Conservation (phyloP, 768 basidiomycete genomes). For the Gloeopeniophorella convolvens region DNA sequence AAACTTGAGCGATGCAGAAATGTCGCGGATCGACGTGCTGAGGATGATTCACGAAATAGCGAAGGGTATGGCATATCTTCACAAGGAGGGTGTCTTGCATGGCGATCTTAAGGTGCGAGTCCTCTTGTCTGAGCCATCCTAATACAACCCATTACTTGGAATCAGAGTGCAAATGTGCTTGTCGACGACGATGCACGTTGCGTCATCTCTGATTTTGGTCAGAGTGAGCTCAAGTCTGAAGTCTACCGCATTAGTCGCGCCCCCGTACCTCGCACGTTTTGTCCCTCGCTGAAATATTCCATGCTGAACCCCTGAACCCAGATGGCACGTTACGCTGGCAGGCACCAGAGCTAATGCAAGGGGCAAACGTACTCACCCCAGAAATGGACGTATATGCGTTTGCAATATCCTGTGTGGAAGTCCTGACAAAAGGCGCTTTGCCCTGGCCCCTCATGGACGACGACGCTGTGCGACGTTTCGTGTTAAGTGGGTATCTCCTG, state of each 20-base stretch:
- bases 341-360: slow-evolving; percentile 59
- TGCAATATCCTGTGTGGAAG: slow-evolving; percentile 58
- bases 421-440: slow-evolving; percentile 53
- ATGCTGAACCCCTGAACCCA: too few species aligned
- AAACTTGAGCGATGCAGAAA: slow-evolving; percentile 18
- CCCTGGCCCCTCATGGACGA: slow-evolving; percentile 53
- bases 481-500: slow-evolving; percentile 34
- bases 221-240: slow-evolving; percentile 74
- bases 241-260: slow-evolving; percentile 53
- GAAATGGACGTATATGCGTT: slow-evolving; percentile 66
- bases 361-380: slow-evolving; percentile 39
- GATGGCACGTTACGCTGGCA: slow-evolving; percentile 60
- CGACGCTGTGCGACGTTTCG: slow-evolving; percentile 42
- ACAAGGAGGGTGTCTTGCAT: slow-evolving; percentile 60
- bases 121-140: not conserved
- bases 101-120: slow-evolving; percentile 69
- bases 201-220: slow-evolving; percentile 78
- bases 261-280: slow-evolving; percentile 26
- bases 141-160: not conserved
- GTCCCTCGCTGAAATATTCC: not conserved
- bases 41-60: slow-evolving; percentile 69
- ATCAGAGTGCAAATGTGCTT: slow-evolving; percentile 68
- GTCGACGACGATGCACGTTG: slow-evolving; percentile 62
- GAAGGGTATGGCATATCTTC: slow-evolving; percentile 77
- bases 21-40: slow-evolving; percentile 41